Conservation (phyloP, 2,329 filamentous ascomycete species). For the Ascochyta fabae region DNA sequence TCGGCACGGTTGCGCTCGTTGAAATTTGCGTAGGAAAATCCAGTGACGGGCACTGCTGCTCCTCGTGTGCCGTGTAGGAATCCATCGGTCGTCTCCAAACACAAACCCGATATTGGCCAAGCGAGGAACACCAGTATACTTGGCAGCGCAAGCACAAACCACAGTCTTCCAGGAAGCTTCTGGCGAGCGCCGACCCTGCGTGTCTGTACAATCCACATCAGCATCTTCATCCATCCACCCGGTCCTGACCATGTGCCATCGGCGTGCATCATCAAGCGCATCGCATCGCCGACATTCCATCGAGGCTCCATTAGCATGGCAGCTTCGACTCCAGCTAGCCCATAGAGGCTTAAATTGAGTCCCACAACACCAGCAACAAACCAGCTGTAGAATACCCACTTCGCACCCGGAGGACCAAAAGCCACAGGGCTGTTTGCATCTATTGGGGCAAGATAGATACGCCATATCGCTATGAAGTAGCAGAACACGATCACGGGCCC, state of each 20-base stretch:
- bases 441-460: constrained; percentile 11
- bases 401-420: constrained; percentile 14
- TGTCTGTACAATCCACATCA: constrained; percentile 10
- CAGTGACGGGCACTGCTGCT: neutral
- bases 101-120: constrained; percentile 8
- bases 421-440: neutral
- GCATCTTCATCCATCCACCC: constrained; percentile 16
- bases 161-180: neutral
- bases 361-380: constrained; percentile 17
- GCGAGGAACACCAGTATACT: constrained; percentile 10
- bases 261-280: constrained; percentile 19
- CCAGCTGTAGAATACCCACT: constrained; percentile 18
- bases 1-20: constrained; percentile 1
- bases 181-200: neutral
- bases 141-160: constrained; percentile 9
- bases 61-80: neutral
- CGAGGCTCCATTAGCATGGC: constrained; percentile 17
- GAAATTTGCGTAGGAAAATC: constrained; percentile 9
- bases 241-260: constrained; percentile 19
- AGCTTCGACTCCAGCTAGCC: constrained; percentile 16
- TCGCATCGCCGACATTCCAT: constrained; percentile 15
- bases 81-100: constrained; percentile 7
- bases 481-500: constrained; percentile 5
- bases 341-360: constrained; percentile 16
- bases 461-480: constrained; percentile 18